Conservation (phyloP, 768 basidiomycete species). For the Suillus tomentosus region DNA sequence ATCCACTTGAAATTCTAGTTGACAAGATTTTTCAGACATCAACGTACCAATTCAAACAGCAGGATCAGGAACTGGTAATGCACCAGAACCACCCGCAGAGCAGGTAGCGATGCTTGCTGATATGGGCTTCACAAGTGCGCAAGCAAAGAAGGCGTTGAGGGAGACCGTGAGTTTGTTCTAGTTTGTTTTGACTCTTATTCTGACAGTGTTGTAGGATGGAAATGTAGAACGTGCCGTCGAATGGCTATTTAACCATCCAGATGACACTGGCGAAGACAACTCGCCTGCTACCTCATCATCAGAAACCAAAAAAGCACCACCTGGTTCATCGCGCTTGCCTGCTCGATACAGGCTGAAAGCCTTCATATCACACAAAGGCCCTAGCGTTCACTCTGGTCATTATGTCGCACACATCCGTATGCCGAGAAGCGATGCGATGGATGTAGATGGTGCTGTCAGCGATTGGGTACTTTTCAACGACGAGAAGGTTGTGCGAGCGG, state of each 20-base stretch:
- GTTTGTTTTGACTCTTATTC: not conserved
- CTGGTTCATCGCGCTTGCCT: slow-evolving; percentile 65
- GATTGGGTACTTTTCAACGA: slow-evolving; percentile 93
- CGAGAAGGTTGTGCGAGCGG: slow-evolving; percentile 92
- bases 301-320: slow-evolving; percentile 28
- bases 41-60: slow-evolving; percentile 66
- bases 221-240: slow-evolving; percentile 88
- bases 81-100: slow-evolving; percentile 64
- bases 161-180: slow-evolving; percentile 66
- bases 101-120: slow-evolving; percentile 75
- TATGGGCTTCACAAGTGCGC: slow-evolving; percentile 89
- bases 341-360: slow-evolving; percentile 83
- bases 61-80: slow-evolving; percentile 28
- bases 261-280: slow-evolving; percentile 71
- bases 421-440: slow-evolving; percentile 28
- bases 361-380: slow-evolving; percentile 97
- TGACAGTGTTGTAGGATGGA: slow-evolving; percentile 49
- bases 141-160: slow-evolving; percentile 83
- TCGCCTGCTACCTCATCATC: slow-evolving; percentile 26
- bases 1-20: not conserved
- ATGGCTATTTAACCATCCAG: slow-evolving; percentile 95
- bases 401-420: slow-evolving; percentile 81
- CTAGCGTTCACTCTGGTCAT: slow-evolving; percentile 92
- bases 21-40: slow-evolving; percentile 62
- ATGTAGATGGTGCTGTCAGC: slow-evolving; percentile 39